Percentiles rank a stretch among this genome's conserved stretches.
These are phyloP conservation scores for Arabidopsis lyrata DNA, from an alignment of 441 rosid species.

Conservation along the genomic window DNA sequence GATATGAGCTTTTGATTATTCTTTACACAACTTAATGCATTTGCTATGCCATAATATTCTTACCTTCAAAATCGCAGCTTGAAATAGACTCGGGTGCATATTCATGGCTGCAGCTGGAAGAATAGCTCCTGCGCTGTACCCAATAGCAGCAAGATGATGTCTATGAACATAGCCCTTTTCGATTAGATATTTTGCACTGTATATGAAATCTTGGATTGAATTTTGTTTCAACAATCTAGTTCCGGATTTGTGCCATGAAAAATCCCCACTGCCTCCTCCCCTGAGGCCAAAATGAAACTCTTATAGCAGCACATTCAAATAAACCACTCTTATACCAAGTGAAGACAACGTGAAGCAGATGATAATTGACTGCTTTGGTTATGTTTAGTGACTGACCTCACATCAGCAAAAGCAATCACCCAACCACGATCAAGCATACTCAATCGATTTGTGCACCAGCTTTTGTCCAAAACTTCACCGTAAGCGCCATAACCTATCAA, in stretches of 20 bases:
- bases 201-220: slow-evolving; percentile 74
- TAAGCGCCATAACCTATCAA: slow-evolving; percentile 92
- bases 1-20: slow-evolving; percentile 3
- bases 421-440: slow-evolving; percentile 96
- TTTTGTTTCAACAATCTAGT: slow-evolving; percentile 63
- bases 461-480: slow-evolving; percentile 84
- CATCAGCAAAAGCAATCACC: slow-evolving; percentile 95
- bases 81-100: slow-evolving; percentile 64
- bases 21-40: slow-evolving; percentile 1
- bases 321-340: slow-evolving; percentile 19
- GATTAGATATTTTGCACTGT: slow-evolving; percentile 67
- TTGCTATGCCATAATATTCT: background rate
- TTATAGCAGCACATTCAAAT: slow-evolving; percentile 6
- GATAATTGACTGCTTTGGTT: background rate
- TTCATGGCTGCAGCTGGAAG: slow-evolving; percentile 83
- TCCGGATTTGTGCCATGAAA: slow-evolving; percentile 88
- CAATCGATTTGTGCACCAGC: slow-evolving; percentile 80
- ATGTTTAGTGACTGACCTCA: slow-evolving; percentile 62
- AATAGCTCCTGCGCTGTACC: slow-evolving; percentile 83
- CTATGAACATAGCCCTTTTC: slow-evolving; percentile 73
- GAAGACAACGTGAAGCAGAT: slow-evolving; percentile 3
- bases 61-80: slow-evolving; percentile 86
- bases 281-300: slow-evolving; percentile 36
- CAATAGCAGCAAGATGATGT: slow-evolving; percentile 72
- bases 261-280: slow-evolving; percentile 73